Base-by-base conservation (phyloP, 2,329 filamentous ascomycete species). In the Fusarium scirpi region DNA sequence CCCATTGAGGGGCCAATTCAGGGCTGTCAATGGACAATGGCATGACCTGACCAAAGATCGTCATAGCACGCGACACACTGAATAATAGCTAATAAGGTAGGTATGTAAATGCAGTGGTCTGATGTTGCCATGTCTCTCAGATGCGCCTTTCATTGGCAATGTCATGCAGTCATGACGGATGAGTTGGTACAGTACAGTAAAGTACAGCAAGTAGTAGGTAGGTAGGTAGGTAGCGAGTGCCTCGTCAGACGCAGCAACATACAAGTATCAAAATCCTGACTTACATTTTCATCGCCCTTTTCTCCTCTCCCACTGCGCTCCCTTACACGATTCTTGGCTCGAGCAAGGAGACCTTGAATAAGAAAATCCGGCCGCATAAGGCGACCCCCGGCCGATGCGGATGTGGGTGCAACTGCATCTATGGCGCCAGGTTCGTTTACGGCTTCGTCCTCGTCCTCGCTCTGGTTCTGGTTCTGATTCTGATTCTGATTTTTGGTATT, bases 251-350 rank as follows among this genome's bases (percentile, higher is more conserved):
- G n/a, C 55, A 65, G 30, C 32, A 29, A 27, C 8, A 53, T 43
- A 12, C 27, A 44, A 55, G 25, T 52, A 32, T 22, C 22, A 51
- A 62, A 49, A 67, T 38, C 38, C 60, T 51, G 40, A 70, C 73
- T 75, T 75, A 75, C 73, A 71, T 62, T 54, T 56, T 65, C 58
- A 41, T 64, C 55, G 20, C 15, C 46, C n/a, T 53, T 54, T 20
- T 53, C 67, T 43, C 53, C 43, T 46, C 64, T 65, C 38, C 64
- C 68, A 22, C 52, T 58, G 49, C 69, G 68, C 22, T 75, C 73
- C 44, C 58, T 74, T 41, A 75, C 69, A 47, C 71, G 69, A 51
- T 72, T 74, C 58, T 57, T 72, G 22, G 71, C 73, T 40, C 73
- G 62, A 18, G 70, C 53, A 53, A 76, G 63, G 22, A 75, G 60